phyloP scores from a whole-genome alignment of 164 flowering plant species.

The Vitis vinifera region DNA sequence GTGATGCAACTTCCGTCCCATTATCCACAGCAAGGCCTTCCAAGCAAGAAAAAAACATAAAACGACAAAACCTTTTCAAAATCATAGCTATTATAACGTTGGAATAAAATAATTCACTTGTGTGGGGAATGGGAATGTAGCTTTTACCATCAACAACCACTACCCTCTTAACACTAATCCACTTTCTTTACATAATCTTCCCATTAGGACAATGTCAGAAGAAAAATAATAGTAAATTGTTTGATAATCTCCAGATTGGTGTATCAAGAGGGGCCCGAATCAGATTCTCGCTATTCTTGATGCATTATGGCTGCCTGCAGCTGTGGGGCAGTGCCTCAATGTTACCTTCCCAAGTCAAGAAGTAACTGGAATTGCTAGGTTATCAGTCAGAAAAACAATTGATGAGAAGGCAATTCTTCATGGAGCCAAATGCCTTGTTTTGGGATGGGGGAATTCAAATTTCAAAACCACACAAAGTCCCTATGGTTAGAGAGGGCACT shows the following conservation, averaged over 20 bases:
- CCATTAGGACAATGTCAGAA: not conserved
- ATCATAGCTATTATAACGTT: not conserved
- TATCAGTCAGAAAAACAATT: too few relatives aligned
- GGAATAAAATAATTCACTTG: not conserved
- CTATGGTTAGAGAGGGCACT: too few relatives aligned
- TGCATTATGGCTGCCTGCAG: not conserved
- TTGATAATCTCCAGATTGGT: not conserved
- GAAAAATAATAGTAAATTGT: not conserved
- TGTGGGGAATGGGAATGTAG: not conserved
- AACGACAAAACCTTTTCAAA: conserved; percentile 1
- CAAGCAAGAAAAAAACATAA: conserved; percentile 1
- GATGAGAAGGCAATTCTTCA: too few relatives aligned
- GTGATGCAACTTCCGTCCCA: not conserved
- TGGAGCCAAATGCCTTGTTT: too few relatives aligned
- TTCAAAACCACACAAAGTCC: too few relatives aligned
- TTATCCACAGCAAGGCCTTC: not conserved
- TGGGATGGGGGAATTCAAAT: too few relatives aligned
- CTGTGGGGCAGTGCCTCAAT: not conserved
- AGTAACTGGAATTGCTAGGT: too few relatives aligned
- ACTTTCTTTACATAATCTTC: not conserved
- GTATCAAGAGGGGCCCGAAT: not conserved
- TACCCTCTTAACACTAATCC: not conserved
- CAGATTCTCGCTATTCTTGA: not conserved
- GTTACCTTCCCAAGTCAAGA: not conserved
- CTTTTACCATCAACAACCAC: not conserved